Evolutionary conservation across 148 eudicot species (phyloP), one percentile per base, ranked within the genome.

Genomic region (Chenopodium formosanum): DNA sequence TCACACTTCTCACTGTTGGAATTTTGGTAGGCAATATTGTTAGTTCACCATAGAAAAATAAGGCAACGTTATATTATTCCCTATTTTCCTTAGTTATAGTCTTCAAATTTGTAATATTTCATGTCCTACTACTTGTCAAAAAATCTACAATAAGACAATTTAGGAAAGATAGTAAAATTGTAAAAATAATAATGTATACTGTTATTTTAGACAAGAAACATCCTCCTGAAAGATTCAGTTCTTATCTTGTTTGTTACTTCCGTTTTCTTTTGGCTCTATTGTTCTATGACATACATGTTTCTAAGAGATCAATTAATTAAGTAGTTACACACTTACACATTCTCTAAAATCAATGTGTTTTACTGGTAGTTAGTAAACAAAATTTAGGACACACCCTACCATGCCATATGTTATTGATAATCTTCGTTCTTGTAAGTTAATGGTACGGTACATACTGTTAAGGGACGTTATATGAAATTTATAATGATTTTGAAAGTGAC

Each of bases 141-240:
- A 9, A 9, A 13, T 50, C 72, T 1, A 62, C 64, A 50, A 81
- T 56, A 80, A 52, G 79, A 75, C 83, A 75, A 81, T 48, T 25
- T 67, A 62, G 66, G 11, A 62, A 62, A 58, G 63, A 58, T 4
- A 62, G 66, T 62, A 62, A 62, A 31, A 31, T 31, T 31, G 32
- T 31, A 31, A 31, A n/a, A 62, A 20, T 8, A 4, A 20, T 62
- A 2, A 34, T 34, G 37, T 2, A 34, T 34, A 34, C 37, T 34
- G 4, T 34, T 34, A 34, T 34, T 34, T 34, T 34, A 34, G 37
- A 34, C 37, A 34, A 34, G 37, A 34, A 34, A 34, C 37, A 34
- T 34, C 37, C 37, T 34, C 37, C 37, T 34, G 29, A 31, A 31
- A 53, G 65, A 78, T 78, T 47, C 19, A 67, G 19, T 32, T 63